Evolutionary conservation across 2,329 filamentous ascomycete genomes (phyloP).

Genomic region (Plenodomus tracheiphilus): DNA sequence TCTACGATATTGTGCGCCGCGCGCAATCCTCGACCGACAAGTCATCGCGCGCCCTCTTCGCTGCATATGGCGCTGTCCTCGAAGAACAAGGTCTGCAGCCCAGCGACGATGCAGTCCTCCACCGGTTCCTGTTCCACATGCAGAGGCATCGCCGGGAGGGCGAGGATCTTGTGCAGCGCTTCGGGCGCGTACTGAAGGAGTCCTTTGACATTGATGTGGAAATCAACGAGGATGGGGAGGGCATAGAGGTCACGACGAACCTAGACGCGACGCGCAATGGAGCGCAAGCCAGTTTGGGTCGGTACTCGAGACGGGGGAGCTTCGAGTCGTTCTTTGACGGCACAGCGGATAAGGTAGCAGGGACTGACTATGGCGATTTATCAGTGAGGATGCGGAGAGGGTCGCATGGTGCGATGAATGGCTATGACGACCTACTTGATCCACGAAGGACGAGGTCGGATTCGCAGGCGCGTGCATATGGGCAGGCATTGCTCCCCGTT

Average conservation of each 20-base stretch:
- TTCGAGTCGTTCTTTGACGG: slow-evolving; percentile 64
- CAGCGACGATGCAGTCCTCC: slow-evolving; percentile 75
- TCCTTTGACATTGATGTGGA: slow-evolving; percentile 64
- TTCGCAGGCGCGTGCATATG: slow-evolving; percentile 26
- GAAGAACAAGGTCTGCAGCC: slow-evolving; percentile 68
- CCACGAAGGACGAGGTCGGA: slow-evolving; percentile 31
- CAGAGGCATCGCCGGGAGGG: slow-evolving; percentile 29
- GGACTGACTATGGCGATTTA: slow-evolving; percentile 33
- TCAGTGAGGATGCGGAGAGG: slow-evolving; percentile 22
- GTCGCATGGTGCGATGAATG: slow-evolving; percentile 14
- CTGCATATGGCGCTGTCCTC: slow-evolving; percentile 78
- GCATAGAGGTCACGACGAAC: slow-evolving; percentile 39
- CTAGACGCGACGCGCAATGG: slow-evolving; percentile 28
- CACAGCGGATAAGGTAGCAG: slow-evolving; percentile 56
- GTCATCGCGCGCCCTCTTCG: slow-evolving; percentile 73
- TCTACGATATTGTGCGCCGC: slow-evolving; percentile 74
- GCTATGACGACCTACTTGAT: slow-evolving; percentile 4
- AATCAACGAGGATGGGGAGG: slow-evolving; percentile 53
- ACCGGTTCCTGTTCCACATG: slow-evolving; percentile 78
- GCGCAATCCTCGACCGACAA: slow-evolving; percentile 71
- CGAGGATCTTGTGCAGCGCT: slow-evolving; percentile 65
- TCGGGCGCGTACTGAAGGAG: slow-evolving; percentile 66
- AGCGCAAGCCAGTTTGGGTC: slow-evolving; percentile 24
- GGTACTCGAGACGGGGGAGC: slow-evolving; percentile 53
- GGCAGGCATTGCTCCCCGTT: slow-evolving; percentile 28